phyloP scores from a whole-genome alignment of 2,329 filamentous ascomycete species.

The Coniochaeta sp. region DNA sequence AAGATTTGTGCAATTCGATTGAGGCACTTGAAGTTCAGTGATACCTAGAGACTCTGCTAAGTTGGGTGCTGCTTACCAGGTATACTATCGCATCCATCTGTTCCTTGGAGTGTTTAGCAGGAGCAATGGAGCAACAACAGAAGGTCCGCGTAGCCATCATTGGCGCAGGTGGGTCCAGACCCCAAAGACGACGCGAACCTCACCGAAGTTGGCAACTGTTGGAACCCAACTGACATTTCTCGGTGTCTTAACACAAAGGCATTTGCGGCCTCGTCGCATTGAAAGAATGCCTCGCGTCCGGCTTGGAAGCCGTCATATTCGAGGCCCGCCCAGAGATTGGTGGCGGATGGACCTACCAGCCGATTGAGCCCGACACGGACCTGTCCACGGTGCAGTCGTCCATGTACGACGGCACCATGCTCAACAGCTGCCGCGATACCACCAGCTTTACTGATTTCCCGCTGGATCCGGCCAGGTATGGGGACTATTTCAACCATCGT shows the following conservation, averaged over 20 bases:
- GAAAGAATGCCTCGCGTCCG: slow-evolving; percentile 29
- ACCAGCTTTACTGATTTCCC: slow-evolving; percentile 31
- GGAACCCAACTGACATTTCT: neutral
- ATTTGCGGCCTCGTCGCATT: slow-evolving; percentile 25
- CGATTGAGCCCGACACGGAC: slow-evolving; percentile 14
- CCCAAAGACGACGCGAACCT: no score
- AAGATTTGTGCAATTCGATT: neutral
- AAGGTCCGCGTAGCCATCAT: slow-evolving; percentile 14
- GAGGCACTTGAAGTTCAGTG: neutral
- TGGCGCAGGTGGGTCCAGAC: slow-evolving; percentile 12
- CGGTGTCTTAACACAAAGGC: slow-evolving; percentile 12
- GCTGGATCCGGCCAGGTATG: slow-evolving; percentile 27
- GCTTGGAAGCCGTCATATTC: slow-evolving; percentile 24
- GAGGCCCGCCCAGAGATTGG: slow-evolving; percentile 25
- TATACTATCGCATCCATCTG: neutral
- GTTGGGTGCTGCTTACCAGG: no score
- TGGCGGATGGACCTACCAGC: slow-evolving; percentile 30
- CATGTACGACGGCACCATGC: slow-evolving; percentile 26
- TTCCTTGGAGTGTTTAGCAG: no score
- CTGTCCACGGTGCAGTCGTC: slow-evolving; percentile 15
- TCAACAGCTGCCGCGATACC: slow-evolving; percentile 29
- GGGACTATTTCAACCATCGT: slow-evolving; percentile 27
- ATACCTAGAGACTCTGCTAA: neutral
- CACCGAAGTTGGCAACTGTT: neutral
- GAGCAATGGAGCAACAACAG: neutral